Evolutionary conservation across 2,329 filamentous ascomycete genomes (phyloP).

Genomic region (Coniochaeta sp.): DNA sequence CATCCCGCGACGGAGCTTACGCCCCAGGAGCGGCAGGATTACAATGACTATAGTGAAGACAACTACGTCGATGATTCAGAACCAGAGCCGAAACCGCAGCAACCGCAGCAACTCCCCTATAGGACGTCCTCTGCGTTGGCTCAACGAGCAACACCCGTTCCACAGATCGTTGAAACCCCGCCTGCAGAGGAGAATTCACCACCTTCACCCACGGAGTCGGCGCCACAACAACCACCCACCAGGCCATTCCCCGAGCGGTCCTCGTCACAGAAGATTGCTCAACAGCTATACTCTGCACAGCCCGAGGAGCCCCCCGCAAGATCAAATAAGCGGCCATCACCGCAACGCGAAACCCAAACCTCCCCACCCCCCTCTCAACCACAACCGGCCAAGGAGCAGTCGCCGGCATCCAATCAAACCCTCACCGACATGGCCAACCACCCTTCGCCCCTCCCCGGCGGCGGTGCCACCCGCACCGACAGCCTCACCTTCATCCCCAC

Average conservation of each 20-base stretch:
- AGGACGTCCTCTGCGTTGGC: conserved; percentile 24
- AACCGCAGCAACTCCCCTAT: conserved; percentile 24
- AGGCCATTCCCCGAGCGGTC: conserved; percentile 44
- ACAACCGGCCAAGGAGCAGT: conserved; percentile 17
- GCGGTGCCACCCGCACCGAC: conserved; percentile 62
- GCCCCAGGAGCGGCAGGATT: conserved; percentile 7
- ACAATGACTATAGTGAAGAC: not conserved
- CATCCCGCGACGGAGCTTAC: conserved; percentile 14
- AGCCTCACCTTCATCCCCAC: conserved; percentile 76
- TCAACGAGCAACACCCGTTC: conserved; percentile 31
- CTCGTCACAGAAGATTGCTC: conserved; percentile 39
- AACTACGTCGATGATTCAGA: conserved; percentile 8
- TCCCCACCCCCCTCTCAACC: conserved; percentile 9
- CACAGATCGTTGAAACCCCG: conserved; percentile 61
- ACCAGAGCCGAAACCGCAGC: conserved; percentile 12
- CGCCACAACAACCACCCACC: conserved; percentile 13
- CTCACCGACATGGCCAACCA: conserved; percentile 59
- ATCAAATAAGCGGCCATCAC: conserved; percentile 21
- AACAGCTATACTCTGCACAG: conserved; percentile 39
- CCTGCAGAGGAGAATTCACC: conserved; percentile 26
- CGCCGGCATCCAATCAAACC: conserved; percentile 34
- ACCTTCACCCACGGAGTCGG: conserved; percentile 5
- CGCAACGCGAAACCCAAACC: conserved; percentile 8
- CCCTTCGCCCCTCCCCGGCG: conserved; percentile 64
- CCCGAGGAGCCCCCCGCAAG: conserved; percentile 22